phyloP scores from a whole-genome alignment of 352 stramenopile species.

The Globisporangium emineosum region DNA sequence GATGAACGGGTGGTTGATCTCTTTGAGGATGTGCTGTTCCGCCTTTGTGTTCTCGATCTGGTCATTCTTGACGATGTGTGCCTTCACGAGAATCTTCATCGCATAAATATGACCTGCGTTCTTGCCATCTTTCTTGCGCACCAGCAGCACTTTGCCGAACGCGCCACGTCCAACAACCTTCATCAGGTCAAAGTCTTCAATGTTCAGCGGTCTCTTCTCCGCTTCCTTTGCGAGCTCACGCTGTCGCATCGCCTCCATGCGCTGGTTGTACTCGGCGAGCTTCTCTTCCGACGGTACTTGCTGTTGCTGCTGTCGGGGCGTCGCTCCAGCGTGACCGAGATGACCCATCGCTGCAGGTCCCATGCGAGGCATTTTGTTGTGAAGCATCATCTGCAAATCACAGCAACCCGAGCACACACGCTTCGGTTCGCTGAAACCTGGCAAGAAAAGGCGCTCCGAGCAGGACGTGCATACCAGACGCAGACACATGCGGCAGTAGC shows the following conservation, averaged over 20 bases:
- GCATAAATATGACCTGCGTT: conserved; percentile 87
- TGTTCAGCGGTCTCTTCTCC: conserved; percentile 67
- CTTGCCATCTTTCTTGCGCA: conserved; percentile 91
- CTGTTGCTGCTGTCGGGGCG: conserved; percentile 6
- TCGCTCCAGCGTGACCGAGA: conserved; percentile 12
- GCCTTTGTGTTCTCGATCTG: conserved; percentile 93
- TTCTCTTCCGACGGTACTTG: conserved; percentile 52
- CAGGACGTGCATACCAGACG: conserved; percentile 82
- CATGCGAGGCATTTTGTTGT: conserved; percentile 80
- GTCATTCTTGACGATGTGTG: conserved; percentile 91
- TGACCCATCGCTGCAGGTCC: conserved; percentile 16
- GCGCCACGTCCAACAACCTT: conserved; percentile 94
- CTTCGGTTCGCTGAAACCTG: conserved; percentile 85
- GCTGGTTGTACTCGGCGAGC: conserved; percentile 54
- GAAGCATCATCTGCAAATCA: conserved; percentile 86
- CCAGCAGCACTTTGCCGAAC: conserved; percentile 95
- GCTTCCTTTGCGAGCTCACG: conserved; percentile 72
- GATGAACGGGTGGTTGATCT: conserved; percentile 88
- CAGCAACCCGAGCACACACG: conserved; percentile 83
- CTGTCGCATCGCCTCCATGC: conserved; percentile 78
- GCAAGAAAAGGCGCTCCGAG: conserved; percentile 82
- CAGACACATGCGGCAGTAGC: conserved; percentile 86
- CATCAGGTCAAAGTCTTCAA: conserved; percentile 94
- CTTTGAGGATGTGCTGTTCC: conserved; percentile 88
- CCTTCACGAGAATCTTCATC: conserved; percentile 95